Evolutionary conservation across 1,284 basidiomycete genomes (phyloP).

Genomic region (Microbotryomycetes sp.): DNA sequence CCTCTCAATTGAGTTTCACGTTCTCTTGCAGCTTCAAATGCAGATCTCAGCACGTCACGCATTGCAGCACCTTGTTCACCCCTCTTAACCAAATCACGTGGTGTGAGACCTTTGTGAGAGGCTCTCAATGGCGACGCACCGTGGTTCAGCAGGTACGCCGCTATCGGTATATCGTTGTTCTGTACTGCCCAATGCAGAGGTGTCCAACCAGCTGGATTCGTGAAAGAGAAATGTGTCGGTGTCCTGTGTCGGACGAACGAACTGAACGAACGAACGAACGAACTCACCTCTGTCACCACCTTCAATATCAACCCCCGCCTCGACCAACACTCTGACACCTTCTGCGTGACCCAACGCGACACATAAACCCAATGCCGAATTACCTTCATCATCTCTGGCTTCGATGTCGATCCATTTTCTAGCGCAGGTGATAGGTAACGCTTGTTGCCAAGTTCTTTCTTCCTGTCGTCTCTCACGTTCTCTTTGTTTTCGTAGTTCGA

Average conservation of each 20-base stretch:
- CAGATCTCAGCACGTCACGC: conserved; percentile 55
- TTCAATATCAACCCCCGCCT: conserved; percentile 65
- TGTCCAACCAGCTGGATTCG: conserved; percentile 73
- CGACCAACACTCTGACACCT: conserved; percentile 69
- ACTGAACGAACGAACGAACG: conserved; percentile 11
- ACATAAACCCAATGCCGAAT: conserved; percentile 33
- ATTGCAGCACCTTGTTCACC: conserved; percentile 54
- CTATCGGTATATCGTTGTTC: conserved; percentile 78
- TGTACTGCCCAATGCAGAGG: conserved; percentile 90
- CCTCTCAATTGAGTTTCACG: conserved; percentile 53
- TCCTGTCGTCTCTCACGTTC: conserved; percentile 4
- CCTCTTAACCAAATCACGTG: conserved; percentile 59
- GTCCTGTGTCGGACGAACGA: not conserved
- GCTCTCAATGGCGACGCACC: conserved; percentile 72
- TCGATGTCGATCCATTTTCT: conserved; percentile 35
- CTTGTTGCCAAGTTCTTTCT: not conserved
- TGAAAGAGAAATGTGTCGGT: too few relatives aligned
- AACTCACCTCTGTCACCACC: conserved; percentile 58
- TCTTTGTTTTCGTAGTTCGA: not conserved
- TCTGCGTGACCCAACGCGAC: conserved; percentile 54
- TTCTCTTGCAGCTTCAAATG: conserved; percentile 54
- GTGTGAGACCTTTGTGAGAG: conserved; percentile 68
- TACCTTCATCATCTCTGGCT: conserved; percentile 33
- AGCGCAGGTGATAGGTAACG: not conserved
- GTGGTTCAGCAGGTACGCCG: conserved; percentile 86